phyloP scores from a whole-genome alignment of 306 rosid genomes.

The Pyrus bretschneideri region DNA sequence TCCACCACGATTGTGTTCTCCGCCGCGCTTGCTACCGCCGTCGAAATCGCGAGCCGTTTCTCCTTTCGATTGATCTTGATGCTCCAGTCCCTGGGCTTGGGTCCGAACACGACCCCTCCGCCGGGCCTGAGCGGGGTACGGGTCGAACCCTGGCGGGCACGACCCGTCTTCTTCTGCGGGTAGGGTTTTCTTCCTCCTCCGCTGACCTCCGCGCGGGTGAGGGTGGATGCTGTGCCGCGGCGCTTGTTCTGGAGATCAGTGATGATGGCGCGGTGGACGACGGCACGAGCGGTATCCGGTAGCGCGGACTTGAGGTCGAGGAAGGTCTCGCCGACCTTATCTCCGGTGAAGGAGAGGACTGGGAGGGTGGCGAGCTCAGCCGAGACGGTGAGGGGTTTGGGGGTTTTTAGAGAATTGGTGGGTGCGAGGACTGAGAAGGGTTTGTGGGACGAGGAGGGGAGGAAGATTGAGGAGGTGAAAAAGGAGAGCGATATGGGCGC shows the following conservation, averaged over 20 bases:
- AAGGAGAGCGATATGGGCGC: constrained; percentile 38
- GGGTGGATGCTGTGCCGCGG: constrained; percentile 93
- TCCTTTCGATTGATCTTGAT: constrained; percentile 85
- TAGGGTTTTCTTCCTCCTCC: constrained; percentile 87
- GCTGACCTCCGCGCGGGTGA: constrained; percentile 74
- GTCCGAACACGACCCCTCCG: constrained; percentile 86
- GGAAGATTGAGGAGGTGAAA: constrained; percentile 51
- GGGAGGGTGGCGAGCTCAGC: constrained; percentile 77
- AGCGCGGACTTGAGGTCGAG: constrained; percentile 73
- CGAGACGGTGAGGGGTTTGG: constrained; percentile 17
- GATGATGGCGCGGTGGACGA: constrained; percentile 82
- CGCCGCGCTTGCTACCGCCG: constrained; percentile 73
- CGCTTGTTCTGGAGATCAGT: constrained; percentile 92
- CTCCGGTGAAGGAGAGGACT: constrained; percentile 71
- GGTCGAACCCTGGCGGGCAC: constrained; percentile 68
- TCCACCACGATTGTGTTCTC: constrained; percentile 74
- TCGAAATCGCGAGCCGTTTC: constrained; percentile 80
- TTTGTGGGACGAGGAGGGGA: constrained; percentile 26
- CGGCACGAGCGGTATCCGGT: constrained; percentile 78
- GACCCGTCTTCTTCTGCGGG: constrained; percentile 80
- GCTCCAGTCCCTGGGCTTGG: constrained; percentile 87
- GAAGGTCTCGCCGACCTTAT: constrained; percentile 56
- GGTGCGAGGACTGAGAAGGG: constrained; percentile 9
- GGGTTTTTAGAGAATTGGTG: constrained; percentile 1
- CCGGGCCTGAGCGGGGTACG: constrained; percentile 85